Percentiles rank a stretch among this genome's conserved stretches.
Evolutionary conservation across 768 basidiomycete species (phyloP).

Genomic region (Cubamyces sp.): DNA sequence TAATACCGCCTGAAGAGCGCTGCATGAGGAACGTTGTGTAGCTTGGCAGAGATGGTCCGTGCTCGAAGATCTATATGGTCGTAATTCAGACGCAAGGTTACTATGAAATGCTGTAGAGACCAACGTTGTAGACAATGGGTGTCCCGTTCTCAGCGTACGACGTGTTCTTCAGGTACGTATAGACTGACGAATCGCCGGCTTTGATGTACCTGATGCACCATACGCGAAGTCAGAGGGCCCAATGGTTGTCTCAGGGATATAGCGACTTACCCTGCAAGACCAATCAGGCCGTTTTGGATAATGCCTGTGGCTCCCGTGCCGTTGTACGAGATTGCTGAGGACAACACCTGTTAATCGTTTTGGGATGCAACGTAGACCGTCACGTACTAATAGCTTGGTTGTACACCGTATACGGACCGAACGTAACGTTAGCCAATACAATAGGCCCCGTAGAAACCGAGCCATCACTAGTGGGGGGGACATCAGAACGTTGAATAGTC

Average conservation of each 20-base stretch:
- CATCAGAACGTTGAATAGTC: background rate
- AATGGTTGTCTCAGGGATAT: background rate
- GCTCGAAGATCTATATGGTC: background rate
- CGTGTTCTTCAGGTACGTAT: background rate
- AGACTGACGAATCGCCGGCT: background rate
- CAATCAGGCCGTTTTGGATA: background rate
- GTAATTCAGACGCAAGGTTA: background rate
- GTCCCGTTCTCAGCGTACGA: background rate
- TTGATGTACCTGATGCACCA: background rate
- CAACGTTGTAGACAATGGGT: background rate
- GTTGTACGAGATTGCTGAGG: background rate
- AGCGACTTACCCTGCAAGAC: background rate
- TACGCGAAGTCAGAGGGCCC: background rate
- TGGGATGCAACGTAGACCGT: too few relatives aligned
- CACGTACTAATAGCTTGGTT: slow-evolving; percentile 2
- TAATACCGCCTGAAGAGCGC: background rate
- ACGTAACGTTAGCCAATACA: background rate
- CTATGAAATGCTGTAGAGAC: background rate
- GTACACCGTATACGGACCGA: slow-evolving; percentile 2
- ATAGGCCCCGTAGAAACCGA: background rate
- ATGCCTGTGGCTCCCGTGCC: background rate
- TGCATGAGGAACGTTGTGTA: background rate
- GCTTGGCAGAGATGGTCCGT: background rate
- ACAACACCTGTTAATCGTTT: too few relatives aligned
- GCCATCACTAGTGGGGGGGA: background rate